Evolutionary conservation across 2,329 filamentous ascomycete species (phyloP).

Genomic region (Dryadomyces quercus-mongolicae): DNA sequence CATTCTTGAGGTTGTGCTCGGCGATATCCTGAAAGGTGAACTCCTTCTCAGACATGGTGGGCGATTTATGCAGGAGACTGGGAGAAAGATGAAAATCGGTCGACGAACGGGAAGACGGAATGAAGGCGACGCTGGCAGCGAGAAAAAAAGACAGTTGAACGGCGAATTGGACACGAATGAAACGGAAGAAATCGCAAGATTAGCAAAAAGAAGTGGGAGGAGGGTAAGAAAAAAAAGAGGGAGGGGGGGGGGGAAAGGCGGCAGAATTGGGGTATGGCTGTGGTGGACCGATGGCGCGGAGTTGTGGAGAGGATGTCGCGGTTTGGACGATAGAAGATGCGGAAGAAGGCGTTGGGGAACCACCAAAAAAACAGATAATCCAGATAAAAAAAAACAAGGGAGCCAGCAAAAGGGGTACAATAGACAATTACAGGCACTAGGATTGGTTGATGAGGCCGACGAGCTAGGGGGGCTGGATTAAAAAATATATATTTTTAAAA

Average conservation of each 20-base stretch:
- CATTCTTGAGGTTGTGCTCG: conserved; percentile 85
- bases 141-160: not conserved
- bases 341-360: not conserved
- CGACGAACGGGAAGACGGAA: not conserved
- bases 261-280: not conserved
- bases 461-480: not conserved
- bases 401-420: not conserved
- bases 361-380: not conserved
- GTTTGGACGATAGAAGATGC: not conserved
- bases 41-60: conserved; percentile 31
- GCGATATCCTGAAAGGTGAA: conserved; percentile 73
- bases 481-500: not conserved
- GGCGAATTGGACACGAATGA: not conserved
- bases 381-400: not conserved
- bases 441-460: conserved; percentile 7
- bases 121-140: not conserved
- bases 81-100: not conserved
- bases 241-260: not conserved
- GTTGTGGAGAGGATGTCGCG: not conserved
- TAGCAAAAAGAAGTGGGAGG: not conserved
- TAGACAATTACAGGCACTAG: conserved; percentile 7
- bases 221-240: not conserved
- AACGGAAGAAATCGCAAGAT: not conserved
- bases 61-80: not conserved
- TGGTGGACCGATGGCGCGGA: not conserved